Evolutionary conservation across 345 rosid species (phyloP), one percentile per base, ranked within the genome.

Genomic region (Brassica incana): DNA sequence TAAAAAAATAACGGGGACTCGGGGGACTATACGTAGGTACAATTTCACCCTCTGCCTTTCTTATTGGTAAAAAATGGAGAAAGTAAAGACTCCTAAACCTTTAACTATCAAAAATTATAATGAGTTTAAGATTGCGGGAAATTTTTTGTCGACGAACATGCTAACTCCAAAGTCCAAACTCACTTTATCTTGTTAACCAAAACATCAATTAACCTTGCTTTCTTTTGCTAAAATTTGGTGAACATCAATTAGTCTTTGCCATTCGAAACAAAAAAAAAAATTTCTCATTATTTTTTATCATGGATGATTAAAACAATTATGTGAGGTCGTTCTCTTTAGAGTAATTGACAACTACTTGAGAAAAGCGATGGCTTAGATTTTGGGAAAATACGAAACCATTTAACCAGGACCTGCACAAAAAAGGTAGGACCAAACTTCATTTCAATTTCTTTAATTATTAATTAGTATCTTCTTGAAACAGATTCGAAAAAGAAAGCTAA

Each of bases 401-500:
- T 29, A 29, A 29, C 64, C 65, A 32, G 4, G 67, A 30, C 23
- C 7, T n/a, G 8, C 32, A 32, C 33, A 72, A 56, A 77, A 38
- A 30, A 23, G 73, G 81, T 72, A 72, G 81, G 81, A 66, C 77
- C 81, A 71, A 48, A 54, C 25, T 10, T 64, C 15, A 23, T 52
- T 71, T 71, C 66, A 71, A 60, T 45, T 14, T 38, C 3, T 15
- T 30, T 11, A 45, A 68, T 76, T n/a, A 23, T 74, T 50, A 27
- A 15, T 7, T 29, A 36, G 65, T 11, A 27, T 23, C n/a, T 23
- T 43, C 9, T 32, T 40, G 48, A 69, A 59, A 68, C 32, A 6
- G 18, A 68, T 68, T 45, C 29, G 18, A 50, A 66, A 66, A 56
- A 14, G 6, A 56, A 20, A 36, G 16, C 60, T 5, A 25, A 43